Evolutionary conservation across 2,329 filamentous ascomycete genomes (phyloP).

Genomic region (Fusarium algeriense): DNA sequence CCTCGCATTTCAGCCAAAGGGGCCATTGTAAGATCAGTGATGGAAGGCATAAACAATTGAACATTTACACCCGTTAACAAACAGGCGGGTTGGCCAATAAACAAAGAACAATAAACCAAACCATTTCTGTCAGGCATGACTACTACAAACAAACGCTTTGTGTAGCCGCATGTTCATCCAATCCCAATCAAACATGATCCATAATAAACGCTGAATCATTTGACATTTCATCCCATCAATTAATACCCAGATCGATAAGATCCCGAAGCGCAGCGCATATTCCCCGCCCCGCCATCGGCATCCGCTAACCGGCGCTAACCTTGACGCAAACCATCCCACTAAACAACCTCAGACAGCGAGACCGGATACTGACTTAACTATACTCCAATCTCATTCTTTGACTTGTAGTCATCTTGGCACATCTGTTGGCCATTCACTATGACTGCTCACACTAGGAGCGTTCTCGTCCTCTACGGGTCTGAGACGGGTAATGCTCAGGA

Average conservation of each 20-base stretch:
- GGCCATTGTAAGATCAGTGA: not conserved
- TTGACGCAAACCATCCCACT: conserved; percentile 22
- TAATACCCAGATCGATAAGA: conserved; percentile 41
- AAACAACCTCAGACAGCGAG: conserved; percentile 22
- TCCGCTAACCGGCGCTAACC: conserved; percentile 41
- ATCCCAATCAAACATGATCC: not conserved
- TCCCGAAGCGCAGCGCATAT: conserved; percentile 17
- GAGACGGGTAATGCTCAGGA: conserved; percentile 97
- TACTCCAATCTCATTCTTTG: not conserved
- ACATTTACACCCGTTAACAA: not conserved
- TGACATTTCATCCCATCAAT: not conserved
- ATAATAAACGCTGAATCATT: conserved; percentile 19
- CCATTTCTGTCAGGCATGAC: not conserved
- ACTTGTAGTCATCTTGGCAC: not conserved
- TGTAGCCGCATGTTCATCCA: not conserved
- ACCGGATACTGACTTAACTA: conserved; percentile 4
- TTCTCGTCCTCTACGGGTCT: conserved; percentile 88
- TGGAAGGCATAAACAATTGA: not conserved
- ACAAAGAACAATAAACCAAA: not conserved
- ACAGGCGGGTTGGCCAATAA: not conserved
- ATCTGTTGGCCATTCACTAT: conserved; percentile 34
- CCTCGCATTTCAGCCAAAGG: too few relatives aligned
- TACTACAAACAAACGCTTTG: not conserved
- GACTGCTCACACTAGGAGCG: conserved; percentile 53
- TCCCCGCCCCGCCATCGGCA: conserved; percentile 40